A percentile compares a stretch with the other conserved stretches of the same genome.
These are phyloP conservation scores for Beauveria brongniartii DNA, from an alignment of 2,329 filamentous ascomycete species.

Conservation along the genomic window DNA sequence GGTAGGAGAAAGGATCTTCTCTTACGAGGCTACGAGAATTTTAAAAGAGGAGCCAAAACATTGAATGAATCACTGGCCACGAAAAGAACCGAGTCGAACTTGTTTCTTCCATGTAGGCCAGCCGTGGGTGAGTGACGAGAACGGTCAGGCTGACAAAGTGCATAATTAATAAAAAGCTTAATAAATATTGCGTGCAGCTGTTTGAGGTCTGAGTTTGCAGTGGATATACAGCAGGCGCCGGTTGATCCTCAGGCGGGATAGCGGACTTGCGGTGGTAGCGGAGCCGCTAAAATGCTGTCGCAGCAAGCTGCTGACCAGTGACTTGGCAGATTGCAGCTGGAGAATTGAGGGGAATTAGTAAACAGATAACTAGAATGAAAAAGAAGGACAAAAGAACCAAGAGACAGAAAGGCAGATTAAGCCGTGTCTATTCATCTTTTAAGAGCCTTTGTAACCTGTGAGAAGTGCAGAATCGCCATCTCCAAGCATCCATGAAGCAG, in stretches of 20 bases:
- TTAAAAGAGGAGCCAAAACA: not conserved
- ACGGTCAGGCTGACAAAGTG: too few species aligned
- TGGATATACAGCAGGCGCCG: not conserved
- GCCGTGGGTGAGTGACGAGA: not conserved
- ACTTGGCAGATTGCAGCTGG: too few species aligned
- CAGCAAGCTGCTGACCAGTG: not conserved
- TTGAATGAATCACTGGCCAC: not conserved
- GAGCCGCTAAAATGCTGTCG: not conserved
- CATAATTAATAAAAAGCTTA: not conserved
- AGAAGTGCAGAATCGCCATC: too few species aligned
- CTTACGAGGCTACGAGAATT: not conserved
- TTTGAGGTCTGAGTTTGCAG: not conserved
- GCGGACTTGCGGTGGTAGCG: constrained; percentile 4
- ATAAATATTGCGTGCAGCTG: not conserved
- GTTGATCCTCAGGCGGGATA: not conserved
- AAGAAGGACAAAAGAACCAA: too few species aligned
- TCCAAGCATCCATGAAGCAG: too few species aligned
- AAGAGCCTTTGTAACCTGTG: too few species aligned
- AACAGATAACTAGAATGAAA: too few species aligned
- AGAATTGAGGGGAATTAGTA: too few species aligned
- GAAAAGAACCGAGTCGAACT: not conserved
- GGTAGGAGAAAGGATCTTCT: not conserved
- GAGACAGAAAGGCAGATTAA: too few species aligned
- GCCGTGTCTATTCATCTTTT: too few species aligned
- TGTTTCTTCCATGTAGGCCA: not conserved